These are phyloP conservation scores for Ichthyophthirius multifiliis DNA, from an alignment of 169 alveolate species.

Conservation along the genomic window DNA sequence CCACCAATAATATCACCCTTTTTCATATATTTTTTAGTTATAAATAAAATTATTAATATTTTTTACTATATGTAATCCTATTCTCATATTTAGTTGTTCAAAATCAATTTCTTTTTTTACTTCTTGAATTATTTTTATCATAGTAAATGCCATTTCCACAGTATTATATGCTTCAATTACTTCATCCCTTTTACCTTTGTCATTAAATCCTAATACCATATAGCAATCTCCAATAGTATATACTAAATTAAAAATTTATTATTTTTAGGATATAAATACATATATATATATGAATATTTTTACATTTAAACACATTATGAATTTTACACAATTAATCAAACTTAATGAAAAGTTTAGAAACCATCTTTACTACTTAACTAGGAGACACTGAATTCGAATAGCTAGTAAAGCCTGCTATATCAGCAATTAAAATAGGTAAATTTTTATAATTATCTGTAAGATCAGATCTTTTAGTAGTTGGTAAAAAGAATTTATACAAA, in stretches of 20 bases:
- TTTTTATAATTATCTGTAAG: constrained; percentile 29
- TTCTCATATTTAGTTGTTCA: constrained; percentile 43
- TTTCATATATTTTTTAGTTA: background rate
- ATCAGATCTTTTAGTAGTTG: constrained; percentile 9
- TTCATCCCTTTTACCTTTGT: constrained; percentile 36
- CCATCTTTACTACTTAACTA: constrained; percentile 61
- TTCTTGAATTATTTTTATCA: constrained; percentile 31
- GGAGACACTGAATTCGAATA: constrained; percentile 51
- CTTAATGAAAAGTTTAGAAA: constrained; percentile 54
- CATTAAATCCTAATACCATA: constrained; percentile 68
- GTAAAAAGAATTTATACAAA: constrained; percentile 21
- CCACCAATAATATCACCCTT: constrained; percentile 54
- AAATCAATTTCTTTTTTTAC: constrained; percentile 41
- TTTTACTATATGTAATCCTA: constrained; percentile 39
- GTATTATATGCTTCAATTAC: constrained; percentile 36
- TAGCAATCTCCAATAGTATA: constrained; percentile 82
- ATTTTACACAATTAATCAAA: constrained; percentile 65
- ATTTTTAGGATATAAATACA: constrained; percentile 42
- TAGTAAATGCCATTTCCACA: constrained; percentile 37
- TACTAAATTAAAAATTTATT: constrained; percentile 91
- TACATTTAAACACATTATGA: constrained; percentile 56
- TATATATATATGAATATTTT: background rate
- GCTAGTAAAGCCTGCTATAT: constrained; percentile 58
- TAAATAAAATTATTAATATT: background rate
- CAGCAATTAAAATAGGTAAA: constrained; percentile 54